Evolutionary conservation across 768 basidiomycete species (phyloP), one percentile per base, ranked within the genome.

Genomic region (Kwoniella heveanensis): DNA sequence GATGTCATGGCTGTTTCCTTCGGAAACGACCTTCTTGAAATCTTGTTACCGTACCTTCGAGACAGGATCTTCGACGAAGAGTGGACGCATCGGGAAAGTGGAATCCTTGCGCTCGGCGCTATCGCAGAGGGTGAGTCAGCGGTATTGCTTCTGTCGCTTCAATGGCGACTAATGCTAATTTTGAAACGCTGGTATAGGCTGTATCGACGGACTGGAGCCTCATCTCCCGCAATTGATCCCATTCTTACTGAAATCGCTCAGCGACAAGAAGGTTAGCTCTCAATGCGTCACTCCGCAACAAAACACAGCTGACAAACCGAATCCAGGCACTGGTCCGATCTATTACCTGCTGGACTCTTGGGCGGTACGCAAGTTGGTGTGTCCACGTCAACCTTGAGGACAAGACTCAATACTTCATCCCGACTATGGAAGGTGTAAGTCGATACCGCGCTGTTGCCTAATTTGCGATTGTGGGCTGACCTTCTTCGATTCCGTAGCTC

Each of bases 291-390:
- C n/a, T n/a, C n/a, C n/a, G 26, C 17, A 22, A 44, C 39, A 17
- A 19, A 17, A 44, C 39, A 44, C 39, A 27, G 26, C 46, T 62
- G 17, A 49, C 57, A 39, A 44, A 3, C 27, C 37, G 9, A 10
- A 1, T 12, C 26, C 78, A 95, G 91, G 95, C 96, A 21, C 88
- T 98, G 44, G 91, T 99, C 9, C 88, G 96, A 61, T 97, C 96
- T 1, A 99, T 99, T 74, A 92, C 94, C 17, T 99, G 96, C 79
- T 99, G 96, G 96, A 97, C 95, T 0, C 84, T 99, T n/a, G 95
- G 96, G 17, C 88, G 96, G 54, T 99, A 99, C 80, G 92, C 95
- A 30, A 92, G 90, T 75, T 99, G 96, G 96, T 92, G 90, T 71
- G 91, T 83, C 61, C 79, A 78, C 26, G 73, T 88, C 89, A 76